phyloP scores from a whole-genome alignment of 2,329 filamentous ascomycete genomes.

The Fusarium newnesense region DNA sequence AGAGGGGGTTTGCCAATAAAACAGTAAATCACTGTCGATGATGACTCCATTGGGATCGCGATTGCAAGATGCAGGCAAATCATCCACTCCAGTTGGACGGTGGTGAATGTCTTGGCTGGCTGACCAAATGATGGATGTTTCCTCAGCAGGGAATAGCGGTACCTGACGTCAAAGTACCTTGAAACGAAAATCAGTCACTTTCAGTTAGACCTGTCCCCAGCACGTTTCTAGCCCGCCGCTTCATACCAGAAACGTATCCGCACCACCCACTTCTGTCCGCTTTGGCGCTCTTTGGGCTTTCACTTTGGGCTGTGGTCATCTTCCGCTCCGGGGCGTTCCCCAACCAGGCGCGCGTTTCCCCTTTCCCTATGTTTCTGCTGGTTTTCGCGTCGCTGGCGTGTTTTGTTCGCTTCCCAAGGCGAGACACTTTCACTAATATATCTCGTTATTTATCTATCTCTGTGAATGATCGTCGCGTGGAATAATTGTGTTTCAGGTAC shows the following conservation, averaged over 20 bases:
- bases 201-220: slow-evolving; percentile 35
- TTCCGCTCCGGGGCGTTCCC: slow-evolving; percentile 22
- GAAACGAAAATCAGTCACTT: slow-evolving; percentile 37
- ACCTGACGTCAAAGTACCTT: slow-evolving; percentile 32
- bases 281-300: slow-evolving; percentile 39
- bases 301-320: slow-evolving; percentile 33
- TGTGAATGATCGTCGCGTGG: not conserved
- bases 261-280: slow-evolving; percentile 41
- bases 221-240: slow-evolving; percentile 38
- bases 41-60: slow-evolving; percentile 25
- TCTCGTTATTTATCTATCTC: slow-evolving; percentile 7
- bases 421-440: slow-evolving; percentile 3
- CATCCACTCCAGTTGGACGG: slow-evolving; percentile 5
- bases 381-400: slow-evolving; percentile 22
- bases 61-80: slow-evolving; percentile 26
- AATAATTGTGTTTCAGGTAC: not conserved
- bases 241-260: slow-evolving; percentile 43
- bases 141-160: slow-evolving; percentile 14
- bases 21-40: slow-evolving; percentile 7
- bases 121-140: slow-evolving; percentile 28
- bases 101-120: slow-evolving; percentile 14
- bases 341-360: slow-evolving; percentile 37
- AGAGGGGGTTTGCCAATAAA: slow-evolving; percentile 16
- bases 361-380: slow-evolving; percentile 25
- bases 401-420: not conserved